Evolutionary conservation across 2,329 filamentous ascomycete genomes (phyloP).

Genomic region (Nothomitra cinnamomea): DNA sequence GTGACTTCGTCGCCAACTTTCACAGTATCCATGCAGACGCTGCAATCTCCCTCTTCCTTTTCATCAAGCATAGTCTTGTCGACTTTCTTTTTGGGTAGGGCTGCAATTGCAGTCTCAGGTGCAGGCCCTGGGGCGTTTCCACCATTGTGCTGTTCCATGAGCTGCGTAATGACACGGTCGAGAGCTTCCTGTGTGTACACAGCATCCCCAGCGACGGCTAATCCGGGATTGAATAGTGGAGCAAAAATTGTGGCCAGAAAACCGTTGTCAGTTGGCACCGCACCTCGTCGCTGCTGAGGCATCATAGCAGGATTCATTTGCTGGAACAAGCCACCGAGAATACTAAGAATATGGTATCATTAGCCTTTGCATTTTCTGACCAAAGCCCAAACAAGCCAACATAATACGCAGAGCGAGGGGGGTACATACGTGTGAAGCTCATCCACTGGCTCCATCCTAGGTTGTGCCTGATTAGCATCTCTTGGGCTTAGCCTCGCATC

Average conservation of each 20-base stretch:
- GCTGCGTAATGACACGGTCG: constrained; percentile 68
- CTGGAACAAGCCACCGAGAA: constrained; percentile 12
- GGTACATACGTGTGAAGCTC: constrained; percentile 30
- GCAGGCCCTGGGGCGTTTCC: constrained; percentile 73
- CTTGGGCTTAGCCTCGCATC: constrained; percentile 30
- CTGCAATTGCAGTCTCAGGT: constrained; percentile 53
- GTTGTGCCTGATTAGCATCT: constrained; percentile 32
- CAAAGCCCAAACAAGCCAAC: constrained; percentile 8
- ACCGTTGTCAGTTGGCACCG: background rate
- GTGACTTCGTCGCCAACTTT: constrained; percentile 56
- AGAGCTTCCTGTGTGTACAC: constrained; percentile 84
- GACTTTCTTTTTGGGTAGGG: constrained; percentile 53
- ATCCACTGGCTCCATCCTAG: constrained; percentile 27
- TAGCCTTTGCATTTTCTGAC: constrained; percentile 8
- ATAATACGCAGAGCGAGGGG: constrained; percentile 1
- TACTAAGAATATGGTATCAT: constrained; percentile 10
- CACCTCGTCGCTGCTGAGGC: constrained; percentile 4
- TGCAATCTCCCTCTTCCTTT: constrained; percentile 62
- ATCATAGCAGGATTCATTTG: constrained; percentile 10
- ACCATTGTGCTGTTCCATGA: constrained; percentile 69
- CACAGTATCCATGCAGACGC: constrained; percentile 85
- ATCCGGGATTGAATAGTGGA: constrained; percentile 22
- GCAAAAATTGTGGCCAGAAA: constrained; percentile 25
- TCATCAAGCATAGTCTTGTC: constrained; percentile 51
- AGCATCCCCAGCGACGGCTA: constrained; percentile 48